These are phyloP conservation scores for Penicillium sp. DNA, from an alignment of 2,329 filamentous ascomycete species.

Conservation along the genomic window DNA sequence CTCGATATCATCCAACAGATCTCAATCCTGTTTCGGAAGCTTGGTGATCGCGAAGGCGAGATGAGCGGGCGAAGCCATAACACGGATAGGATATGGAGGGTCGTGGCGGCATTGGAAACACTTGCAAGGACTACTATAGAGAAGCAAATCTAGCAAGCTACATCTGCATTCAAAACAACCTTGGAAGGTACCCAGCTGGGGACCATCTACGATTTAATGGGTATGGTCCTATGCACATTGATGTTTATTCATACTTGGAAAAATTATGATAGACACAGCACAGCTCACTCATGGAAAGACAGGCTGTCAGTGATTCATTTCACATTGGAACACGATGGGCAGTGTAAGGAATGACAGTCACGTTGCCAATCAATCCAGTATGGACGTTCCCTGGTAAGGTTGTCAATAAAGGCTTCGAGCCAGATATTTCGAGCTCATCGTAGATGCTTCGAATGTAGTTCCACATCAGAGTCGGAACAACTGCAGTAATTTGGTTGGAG, in stretches of 20 bases:
- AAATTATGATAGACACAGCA: too few relatives aligned
- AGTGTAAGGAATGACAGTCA: conserved; percentile 2
- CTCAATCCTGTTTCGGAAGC: neutral
- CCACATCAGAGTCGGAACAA: conserved; percentile 6
- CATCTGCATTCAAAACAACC: neutral
- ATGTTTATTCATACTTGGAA: too few relatives aligned
- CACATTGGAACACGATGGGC: neutral
- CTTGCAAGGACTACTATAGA: conserved; percentile 1
- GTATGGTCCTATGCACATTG: too few relatives aligned
- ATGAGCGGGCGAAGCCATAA: neutral
- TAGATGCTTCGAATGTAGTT: conserved; percentile 6
- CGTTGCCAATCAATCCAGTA: conserved; percentile 3
- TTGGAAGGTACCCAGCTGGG: too few relatives aligned
- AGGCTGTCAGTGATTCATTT: neutral
- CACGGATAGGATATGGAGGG: conserved; percentile 4
- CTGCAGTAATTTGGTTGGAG: neutral
- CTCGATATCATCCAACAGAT: conserved; percentile 2
- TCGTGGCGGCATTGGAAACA: neutral
- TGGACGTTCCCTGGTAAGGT: conserved; percentile 1
- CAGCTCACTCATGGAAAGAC: neutral
- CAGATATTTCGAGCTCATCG: neutral
- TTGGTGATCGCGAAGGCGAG: conserved; percentile 3
- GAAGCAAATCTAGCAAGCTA: neutral
- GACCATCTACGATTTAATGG: too few relatives aligned
- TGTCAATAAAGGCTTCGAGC: conserved; percentile 2